These are phyloP conservation scores for Vitis hybrid DNA, from an alignment of 177 flowering plant species.

Conservation along the genomic window DNA sequence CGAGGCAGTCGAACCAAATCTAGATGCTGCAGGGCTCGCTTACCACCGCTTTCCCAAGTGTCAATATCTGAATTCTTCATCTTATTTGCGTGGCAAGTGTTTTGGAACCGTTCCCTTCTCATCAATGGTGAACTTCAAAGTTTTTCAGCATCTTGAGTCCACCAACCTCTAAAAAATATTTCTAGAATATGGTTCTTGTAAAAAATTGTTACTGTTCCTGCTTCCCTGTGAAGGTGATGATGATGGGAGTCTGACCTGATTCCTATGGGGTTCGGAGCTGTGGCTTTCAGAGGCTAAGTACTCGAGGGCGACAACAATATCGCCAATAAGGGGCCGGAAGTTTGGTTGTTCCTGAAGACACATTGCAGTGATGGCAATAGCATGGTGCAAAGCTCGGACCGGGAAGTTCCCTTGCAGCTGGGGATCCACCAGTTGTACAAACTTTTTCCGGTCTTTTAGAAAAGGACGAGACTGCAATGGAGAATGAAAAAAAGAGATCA, in stretches of 20 bases:
- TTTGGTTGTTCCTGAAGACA: conserved; percentile 90
- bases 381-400: conserved; percentile 68
- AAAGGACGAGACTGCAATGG: conserved; percentile 69
- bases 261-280: conserved; percentile 23
- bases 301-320: conserved; percentile 84
- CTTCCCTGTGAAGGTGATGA: conserved; percentile 25
- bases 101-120: not conserved
- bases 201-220: not conserved
- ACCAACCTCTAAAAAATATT: not conserved
- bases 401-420: conserved; percentile 63
- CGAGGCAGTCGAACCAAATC: too few species aligned
- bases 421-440: conserved; percentile 72
- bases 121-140: not conserved
- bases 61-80: too few species aligned
- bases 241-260: conserved; percentile 19
- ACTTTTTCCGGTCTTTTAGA: conserved; percentile 71
- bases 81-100: not conserved
- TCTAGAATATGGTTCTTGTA: conserved; percentile 10
- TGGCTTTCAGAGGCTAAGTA: conserved; percentile 64
- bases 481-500: conserved; percentile 2
- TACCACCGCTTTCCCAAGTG: too few species aligned
- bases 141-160: not conserved
- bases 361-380: conserved; percentile 83
- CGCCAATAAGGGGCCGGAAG: conserved; percentile 76
- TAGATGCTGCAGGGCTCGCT: too few species aligned